Base-by-base conservation (phyloP, 306 rosid genomes). In the Cicer chorassanicum region DNA sequence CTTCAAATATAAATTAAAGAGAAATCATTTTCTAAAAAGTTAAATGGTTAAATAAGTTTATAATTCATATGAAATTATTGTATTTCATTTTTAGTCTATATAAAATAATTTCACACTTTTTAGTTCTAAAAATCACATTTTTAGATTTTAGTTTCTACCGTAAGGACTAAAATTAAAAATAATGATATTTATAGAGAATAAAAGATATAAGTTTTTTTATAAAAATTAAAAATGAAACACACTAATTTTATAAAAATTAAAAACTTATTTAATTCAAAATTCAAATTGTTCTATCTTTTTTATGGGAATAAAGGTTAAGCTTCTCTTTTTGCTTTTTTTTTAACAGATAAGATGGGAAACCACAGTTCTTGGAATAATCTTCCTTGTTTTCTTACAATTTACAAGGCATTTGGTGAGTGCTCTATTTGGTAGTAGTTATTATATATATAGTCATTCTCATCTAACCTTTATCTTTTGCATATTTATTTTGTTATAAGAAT, bases 301-400 rank as follows among this genome's bases (percentile, higher is more conserved):
- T 46, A 6, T 42, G 14, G 34, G 54, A 70, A 68, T 56, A 53
- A 82, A 21, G 16, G 2, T 4, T 44, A 44, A 19, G 8, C 6
- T 51, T 57, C n/a, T 54, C 12, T 45, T 46, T 39, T 46, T 6
- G 10, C 40, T 46, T 14, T n/a, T 82, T 38, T 15, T 14, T n/a
- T n/a, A 66, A 70, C 89, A 93, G 98, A 87, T 91, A 82, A 82
- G 69, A 67, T 93, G 98, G 98, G 79, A 91, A 60, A 81, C 94
- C 40, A 81, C 84, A 3, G 85, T 87, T 36, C 86, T 86, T 48
- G 98, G 98, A 6, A 0, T 79, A 13, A n/a, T 81, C 66, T 87
- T 89, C 64, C 65, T 91, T 24, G 0, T 4, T 67, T 87, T 93
- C 62, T 86, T 93, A 59, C 89, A 82, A 72, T 42, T 79, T 67